Evolutionary conservation across 2,329 filamentous ascomycete species (phyloP).

Genomic region (Fusarium kyushuense): DNA sequence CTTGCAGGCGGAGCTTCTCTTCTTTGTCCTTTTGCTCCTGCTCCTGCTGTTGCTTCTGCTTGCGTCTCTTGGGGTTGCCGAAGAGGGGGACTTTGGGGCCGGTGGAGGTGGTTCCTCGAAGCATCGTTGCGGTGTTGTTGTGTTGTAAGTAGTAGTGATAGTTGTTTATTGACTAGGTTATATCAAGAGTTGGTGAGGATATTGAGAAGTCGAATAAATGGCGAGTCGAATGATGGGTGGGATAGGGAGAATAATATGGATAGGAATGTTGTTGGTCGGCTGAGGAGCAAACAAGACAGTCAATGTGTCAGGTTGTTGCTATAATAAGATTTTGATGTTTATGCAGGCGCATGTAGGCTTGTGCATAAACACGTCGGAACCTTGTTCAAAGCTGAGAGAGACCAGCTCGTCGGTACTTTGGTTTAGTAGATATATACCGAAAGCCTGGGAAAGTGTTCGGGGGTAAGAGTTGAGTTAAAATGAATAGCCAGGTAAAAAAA

Average conservation of each 20-base stretch:
- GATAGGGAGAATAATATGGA: slow-evolving; percentile 2
- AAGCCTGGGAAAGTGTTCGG: not conserved
- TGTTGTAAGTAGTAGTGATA: not conserved
- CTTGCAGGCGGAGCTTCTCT: slow-evolving; percentile 42
- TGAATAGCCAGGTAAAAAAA: slow-evolving; percentile 10
- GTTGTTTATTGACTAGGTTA: not conserved
- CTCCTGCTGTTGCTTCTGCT: slow-evolving; percentile 44
- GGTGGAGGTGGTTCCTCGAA: slow-evolving; percentile 40
- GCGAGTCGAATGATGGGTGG: slow-evolving; percentile 18
- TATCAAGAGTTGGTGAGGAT: not conserved
- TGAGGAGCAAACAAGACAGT: slow-evolving; percentile 32
- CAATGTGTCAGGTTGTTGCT: slow-evolving; percentile 38
- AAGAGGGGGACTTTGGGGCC: slow-evolving; percentile 43
- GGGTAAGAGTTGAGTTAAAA: slow-evolving; percentile 1
- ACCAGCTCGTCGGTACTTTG: slow-evolving; percentile 34
- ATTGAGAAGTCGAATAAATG: not conserved
- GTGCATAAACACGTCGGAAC: slow-evolving; percentile 30
- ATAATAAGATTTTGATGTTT: slow-evolving; percentile 20
- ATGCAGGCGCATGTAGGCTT: slow-evolving; percentile 25
- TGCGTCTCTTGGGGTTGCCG: slow-evolving; percentile 45
- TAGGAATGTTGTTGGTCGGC: slow-evolving; percentile 19
- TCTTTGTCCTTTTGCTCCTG: slow-evolving; percentile 40
- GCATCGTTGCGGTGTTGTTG: slow-evolving; percentile 31
- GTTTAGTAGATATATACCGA: not conserved
- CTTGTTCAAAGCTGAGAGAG: slow-evolving; percentile 35